Percentiles rank a stretch among this genome's conserved stretches.
These are phyloP conservation scores for Forsythia viridissima DNA, from an alignment of 257 asterid species.

Conservation along the genomic window DNA sequence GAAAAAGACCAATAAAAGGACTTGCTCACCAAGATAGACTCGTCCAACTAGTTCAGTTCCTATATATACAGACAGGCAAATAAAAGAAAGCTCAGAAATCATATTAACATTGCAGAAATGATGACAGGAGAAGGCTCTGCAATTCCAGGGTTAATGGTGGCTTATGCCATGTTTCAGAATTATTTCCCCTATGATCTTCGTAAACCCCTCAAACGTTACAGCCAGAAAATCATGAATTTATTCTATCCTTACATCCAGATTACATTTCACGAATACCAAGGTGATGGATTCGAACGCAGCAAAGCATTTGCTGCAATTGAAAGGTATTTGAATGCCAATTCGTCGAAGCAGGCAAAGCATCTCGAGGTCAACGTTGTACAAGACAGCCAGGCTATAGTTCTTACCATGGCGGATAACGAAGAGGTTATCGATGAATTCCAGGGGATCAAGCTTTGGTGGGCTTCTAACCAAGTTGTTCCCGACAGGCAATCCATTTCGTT, in stretches of 20 bases:
- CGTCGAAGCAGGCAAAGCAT: constrained; percentile 25
- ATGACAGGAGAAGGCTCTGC: background rate
- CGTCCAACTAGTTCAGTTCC: background rate
- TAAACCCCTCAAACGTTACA: background rate
- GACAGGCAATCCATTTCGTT: constrained; percentile 16
- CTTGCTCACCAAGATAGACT: background rate
- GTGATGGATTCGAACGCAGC: constrained; percentile 13
- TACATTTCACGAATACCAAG: constrained; percentile 22
- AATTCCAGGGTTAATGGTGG: constrained; percentile 5
- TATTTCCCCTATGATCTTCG: background rate
- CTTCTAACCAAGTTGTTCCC: background rate
- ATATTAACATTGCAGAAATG: background rate
- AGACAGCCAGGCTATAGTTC: constrained; percentile 19
- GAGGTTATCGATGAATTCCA: constrained; percentile 27
- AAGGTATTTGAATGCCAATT: constrained; percentile 25
- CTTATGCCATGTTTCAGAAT: constrained; percentile 5
- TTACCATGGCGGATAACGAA: constrained; percentile 26
- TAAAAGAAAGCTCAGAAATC: no score
- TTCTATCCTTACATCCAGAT: constrained; percentile 31
- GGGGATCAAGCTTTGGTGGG: constrained; percentile 32
- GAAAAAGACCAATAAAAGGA: background rate
- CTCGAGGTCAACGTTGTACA: constrained; percentile 17
- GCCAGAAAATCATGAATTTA: background rate
- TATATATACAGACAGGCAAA: background rate
- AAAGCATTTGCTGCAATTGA: constrained; percentile 25